Evolutionary conservation across 1,284 basidiomycete genomes (phyloP).

Genomic region (Ustilago shanxiensis): DNA sequence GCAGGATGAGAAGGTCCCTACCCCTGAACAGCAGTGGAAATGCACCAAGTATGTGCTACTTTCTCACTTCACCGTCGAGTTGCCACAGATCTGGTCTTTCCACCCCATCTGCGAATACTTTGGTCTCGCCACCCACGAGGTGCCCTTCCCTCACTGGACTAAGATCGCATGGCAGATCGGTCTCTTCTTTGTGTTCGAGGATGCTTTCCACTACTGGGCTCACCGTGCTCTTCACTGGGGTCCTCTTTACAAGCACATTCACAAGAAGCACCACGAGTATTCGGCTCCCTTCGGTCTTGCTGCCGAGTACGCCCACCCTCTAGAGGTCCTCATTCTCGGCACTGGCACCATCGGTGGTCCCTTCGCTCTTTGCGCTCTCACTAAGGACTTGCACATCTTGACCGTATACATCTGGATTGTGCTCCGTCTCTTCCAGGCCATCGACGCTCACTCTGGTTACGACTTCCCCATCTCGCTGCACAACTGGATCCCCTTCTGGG

Average conservation of each 20-base stretch:
- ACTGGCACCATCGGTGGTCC: constrained; percentile 90
- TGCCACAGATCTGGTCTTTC: constrained; percentile 96
- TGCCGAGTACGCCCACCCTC: constrained; percentile 96
- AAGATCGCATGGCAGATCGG: constrained; percentile 79
- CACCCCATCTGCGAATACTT: constrained; percentile 90
- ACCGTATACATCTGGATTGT: constrained; percentile 95
- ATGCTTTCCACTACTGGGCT: constrained; percentile 84
- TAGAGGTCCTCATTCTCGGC: constrained; percentile 89
- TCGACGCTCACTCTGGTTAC: constrained; percentile 97
- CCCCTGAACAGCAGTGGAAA: constrained; percentile 88
- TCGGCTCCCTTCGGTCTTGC: constrained; percentile 96
- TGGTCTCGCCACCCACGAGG: constrained; percentile 90
- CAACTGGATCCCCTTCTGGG: constrained; percentile 96
- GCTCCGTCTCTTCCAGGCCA: constrained; percentile 94
- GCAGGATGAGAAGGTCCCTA: constrained; percentile 83
- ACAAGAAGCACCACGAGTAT: constrained; percentile 95
- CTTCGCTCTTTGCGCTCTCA: constrained; percentile 82
- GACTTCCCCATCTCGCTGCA: constrained; percentile 83
- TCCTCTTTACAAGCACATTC: constrained; percentile 93
- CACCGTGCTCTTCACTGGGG: constrained; percentile 92
- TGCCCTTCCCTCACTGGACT: constrained; percentile 81
- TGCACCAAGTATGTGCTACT: constrained; percentile 95
- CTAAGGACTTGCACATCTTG: constrained; percentile 78
- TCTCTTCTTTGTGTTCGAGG: constrained; percentile 96
- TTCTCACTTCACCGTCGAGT: constrained; percentile 95